Base-by-base conservation (phyloP, 805 yeast genomes). In the Zygosaccharomyces bailii region DNA sequence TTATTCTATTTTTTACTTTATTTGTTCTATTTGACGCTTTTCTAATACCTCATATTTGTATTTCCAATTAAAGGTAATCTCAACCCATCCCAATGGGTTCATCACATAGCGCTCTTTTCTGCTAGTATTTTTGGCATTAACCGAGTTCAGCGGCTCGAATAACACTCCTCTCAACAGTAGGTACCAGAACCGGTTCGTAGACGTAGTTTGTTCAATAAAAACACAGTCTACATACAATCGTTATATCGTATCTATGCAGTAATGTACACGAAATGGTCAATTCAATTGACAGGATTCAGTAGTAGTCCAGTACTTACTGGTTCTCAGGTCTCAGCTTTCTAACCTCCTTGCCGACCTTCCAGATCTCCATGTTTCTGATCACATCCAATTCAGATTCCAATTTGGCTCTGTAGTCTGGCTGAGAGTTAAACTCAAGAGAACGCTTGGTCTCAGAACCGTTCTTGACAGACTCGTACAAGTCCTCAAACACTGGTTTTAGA, bases 311-410 rank as follows among this genome's bases (percentile, higher is more conserved):
- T 17, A 37, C 45, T 75, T 86, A 90, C 72, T 84, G 81, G 93
- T 93, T 91, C 79, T 93, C 99, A 66, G 99, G 99, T 78, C 99
- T 90, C 72, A 93, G 84, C 78, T 93, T 93, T 84, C 99, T 91
- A 60, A 93, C 99, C 80, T 93, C 98, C 80, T 91, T 91, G 69
- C 99, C 99, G 61, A 93, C 99, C 69, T 72, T 86, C 99, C 99
- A 93, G 91, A 93, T 93, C 80, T 93, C 99, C 85, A 93, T 89
- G 69, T 78, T 78, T 80, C 98, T 88, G 79, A 93, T 91, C 68
- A 78, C 79, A 74, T 84, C 79, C 70, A 93, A 81, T 80, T 93
- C 99, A 69, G 75, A 76, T 79, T 90, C 97, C 70, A 91, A 82
- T 78, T 81, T 89, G 63, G 82, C 96, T 74, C 99, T 83, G 93